Evolutionary conservation across 2,329 filamentous ascomycete genomes (phyloP).

Genomic region (Botryotinia narcissicola): DNA sequence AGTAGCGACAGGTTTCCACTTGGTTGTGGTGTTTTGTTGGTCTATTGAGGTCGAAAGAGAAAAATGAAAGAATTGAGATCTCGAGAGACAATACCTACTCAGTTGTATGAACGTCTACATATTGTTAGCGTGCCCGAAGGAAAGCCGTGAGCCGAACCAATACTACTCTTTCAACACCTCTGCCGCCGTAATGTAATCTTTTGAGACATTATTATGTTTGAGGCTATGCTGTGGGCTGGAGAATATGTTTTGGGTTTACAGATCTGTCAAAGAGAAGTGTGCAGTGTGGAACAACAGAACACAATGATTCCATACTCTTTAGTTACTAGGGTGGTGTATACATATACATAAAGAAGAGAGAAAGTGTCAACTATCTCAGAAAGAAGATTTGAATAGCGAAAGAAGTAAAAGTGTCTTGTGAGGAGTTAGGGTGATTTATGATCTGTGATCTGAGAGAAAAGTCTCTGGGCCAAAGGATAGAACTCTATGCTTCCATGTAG

Average conservation of each 20-base stretch:
- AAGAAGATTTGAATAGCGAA: neutral
- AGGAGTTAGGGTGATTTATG: too few species aligned
- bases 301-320: neutral
- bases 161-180: neutral
- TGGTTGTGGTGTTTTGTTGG: neutral
- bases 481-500: neutral
- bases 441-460: neutral
- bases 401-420: neutral
- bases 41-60: neutral
- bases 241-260: too few species aligned
- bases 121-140: neutral
- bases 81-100: neutral
- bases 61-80: neutral
- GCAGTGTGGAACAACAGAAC: neutral
- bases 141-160: slow-evolving; percentile 1
- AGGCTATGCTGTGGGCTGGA: neutral
- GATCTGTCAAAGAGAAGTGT: neutral
- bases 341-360: neutral
- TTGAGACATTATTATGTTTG: neutral
- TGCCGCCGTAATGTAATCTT: neutral
- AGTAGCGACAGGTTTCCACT: neutral
- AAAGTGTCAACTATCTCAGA: neutral
- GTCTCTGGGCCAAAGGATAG: neutral
- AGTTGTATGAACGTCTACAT: neutral
- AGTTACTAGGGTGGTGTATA: neutral